Evolutionary conservation across 1,139 yeast species (phyloP).

Genomic region (Taiozyma sp.): DNA sequence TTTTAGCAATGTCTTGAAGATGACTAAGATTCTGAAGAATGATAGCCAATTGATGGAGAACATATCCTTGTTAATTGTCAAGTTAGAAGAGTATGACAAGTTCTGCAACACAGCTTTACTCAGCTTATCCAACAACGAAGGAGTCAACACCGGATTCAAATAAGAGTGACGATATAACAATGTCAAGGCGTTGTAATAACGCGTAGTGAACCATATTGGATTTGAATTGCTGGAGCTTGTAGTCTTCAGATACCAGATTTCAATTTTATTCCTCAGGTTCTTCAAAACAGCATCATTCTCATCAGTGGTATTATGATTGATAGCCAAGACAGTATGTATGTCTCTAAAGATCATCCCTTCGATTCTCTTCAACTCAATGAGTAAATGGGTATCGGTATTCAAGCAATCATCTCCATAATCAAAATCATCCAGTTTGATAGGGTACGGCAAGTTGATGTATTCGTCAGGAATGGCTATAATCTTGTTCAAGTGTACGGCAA

Average conservation of each 20-base stretch:
- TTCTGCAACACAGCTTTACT: slow-evolving; percentile 18
- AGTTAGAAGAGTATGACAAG: slow-evolving; percentile 18
- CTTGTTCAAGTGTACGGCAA: slow-evolving; percentile 17
- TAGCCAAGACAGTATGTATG: slow-evolving; percentile 3
- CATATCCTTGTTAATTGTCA: slow-evolving; percentile 6
- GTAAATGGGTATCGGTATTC: slow-evolving; percentile 1
- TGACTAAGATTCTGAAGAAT: slow-evolving; percentile 15
- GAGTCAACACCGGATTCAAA: slow-evolving; percentile 11
- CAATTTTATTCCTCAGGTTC: slow-evolving; percentile 10
- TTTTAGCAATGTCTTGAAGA: slow-evolving; percentile 15
- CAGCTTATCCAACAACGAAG: slow-evolving; percentile 9
- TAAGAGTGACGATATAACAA: slow-evolving; percentile 18
- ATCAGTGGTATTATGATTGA: slow-evolving; percentile 8
- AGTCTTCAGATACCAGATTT: slow-evolving; percentile 17
- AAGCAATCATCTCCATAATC: slow-evolving; percentile 5
- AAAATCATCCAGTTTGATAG: slow-evolving; percentile 9
- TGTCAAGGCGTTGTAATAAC: slow-evolving; percentile 17
- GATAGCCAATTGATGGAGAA: slow-evolving; percentile 16
- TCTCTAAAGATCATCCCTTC: slow-evolving; percentile 16
- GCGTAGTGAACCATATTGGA: slow-evolving; percentile 16
- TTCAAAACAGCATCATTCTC: slow-evolving; percentile 10
- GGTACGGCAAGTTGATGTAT: slow-evolving; percentile 16
- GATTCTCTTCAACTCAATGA: slow-evolving; percentile 12
- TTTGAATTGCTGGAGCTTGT: slow-evolving; percentile 7
- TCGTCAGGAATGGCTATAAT: slow-evolving; percentile 16